Percentiles rank a stretch among this genome's conserved stretches.
phyloP scores from a whole-genome alignment of 2,329 filamentous ascomycete species.

The Neopestalotiopsis sp. region DNA sequence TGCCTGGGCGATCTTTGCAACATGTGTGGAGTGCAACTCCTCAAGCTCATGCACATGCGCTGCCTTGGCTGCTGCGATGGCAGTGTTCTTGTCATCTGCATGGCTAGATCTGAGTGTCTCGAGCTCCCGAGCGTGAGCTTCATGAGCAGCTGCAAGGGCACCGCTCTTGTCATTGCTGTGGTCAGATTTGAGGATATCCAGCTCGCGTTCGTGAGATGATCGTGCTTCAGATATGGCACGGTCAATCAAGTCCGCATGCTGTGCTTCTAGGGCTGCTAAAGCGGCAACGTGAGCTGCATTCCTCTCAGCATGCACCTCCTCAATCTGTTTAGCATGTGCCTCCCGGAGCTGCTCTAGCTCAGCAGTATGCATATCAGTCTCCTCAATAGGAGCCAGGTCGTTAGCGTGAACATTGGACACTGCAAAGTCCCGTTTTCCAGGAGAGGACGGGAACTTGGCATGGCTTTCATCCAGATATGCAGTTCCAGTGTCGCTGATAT shows the following conservation, averaged over 20 bases:
- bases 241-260: conserved; percentile 17
- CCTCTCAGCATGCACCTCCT: conserved; percentile 32
- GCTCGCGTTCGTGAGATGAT: conserved; percentile 8
- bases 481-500: conserved; percentile 59
- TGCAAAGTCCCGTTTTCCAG: conserved; percentile 40
- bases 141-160: conserved; percentile 22
- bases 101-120: conserved; percentile 32
- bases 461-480: conserved; percentile 60
- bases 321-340: conserved; percentile 33
- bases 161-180: conserved; percentile 24
- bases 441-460: conserved; percentile 60
- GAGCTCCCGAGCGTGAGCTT: conserved; percentile 28
- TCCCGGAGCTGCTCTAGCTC: conserved; percentile 41
- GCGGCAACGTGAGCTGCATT: conserved; percentile 28
- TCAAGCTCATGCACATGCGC: conserved; percentile 30
- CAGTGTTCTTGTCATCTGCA: conserved; percentile 27
- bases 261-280: conserved; percentile 21
- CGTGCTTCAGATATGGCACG: conserved; percentile 8
- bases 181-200: conserved; percentile 26
- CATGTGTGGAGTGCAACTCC: conserved; percentile 26
- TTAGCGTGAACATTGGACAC: conserved; percentile 53
- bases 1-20: conserved; percentile 23
- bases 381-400: conserved; percentile 41
- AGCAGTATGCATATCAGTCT: conserved; percentile 33
- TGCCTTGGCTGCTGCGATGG: conserved; percentile 26